Base-by-base conservation (phyloP, 106 monocot species). In the Cymbidium sinense region DNA sequence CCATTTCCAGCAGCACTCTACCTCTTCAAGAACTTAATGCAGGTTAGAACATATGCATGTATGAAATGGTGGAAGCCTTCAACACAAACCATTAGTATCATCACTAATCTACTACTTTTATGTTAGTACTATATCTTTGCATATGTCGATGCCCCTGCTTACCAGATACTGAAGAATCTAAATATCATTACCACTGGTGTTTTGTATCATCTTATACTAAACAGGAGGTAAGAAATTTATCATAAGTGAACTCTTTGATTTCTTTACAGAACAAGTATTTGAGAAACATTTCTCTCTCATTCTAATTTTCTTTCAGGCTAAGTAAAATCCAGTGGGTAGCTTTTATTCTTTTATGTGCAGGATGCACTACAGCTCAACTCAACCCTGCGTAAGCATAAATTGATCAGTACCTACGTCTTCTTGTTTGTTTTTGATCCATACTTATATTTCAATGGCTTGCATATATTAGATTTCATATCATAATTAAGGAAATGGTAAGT, bases 161-260 rank as follows among this genome's bases (percentile, higher is more conserved):
- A 99, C 78, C 98, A 99, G 84, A 99, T 99, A 75, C 44, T 99
- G 86, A 99, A 99, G 87, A 99, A 99, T 64, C 79, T 99, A n/a
- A 99, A 99, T 79, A 99, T 99, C 62, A 92, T 99, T 74, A 99
- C 94, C 78, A 99, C 98, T 51, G 98, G 98, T 18, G 83, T 99
- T 64, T 74, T 99, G 54, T 99, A 99, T 71, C 92, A 88, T 35
- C 85, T 99, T 72, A 92, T 99, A 80, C 87, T 99, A 43, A 99
- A 99, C 70, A 90, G 83, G 77, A 94, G 89, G 98, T 94, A 89
- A 90, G 90, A 61, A 74, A 19, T 83, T 18, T 76, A 19, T 34
- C 31, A 4, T 11, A 47, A 34, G 31, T 20, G 4, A 51, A 31
- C 10, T 75, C 29, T 50, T 75, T 27, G 47, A 47, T 35, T 37